Percentiles rank a stretch among this genome's conserved stretches.
These are phyloP conservation scores for Penicillium decumbens DNA, from an alignment of 2,329 filamentous ascomycete genomes.

Conservation along the genomic window DNA sequence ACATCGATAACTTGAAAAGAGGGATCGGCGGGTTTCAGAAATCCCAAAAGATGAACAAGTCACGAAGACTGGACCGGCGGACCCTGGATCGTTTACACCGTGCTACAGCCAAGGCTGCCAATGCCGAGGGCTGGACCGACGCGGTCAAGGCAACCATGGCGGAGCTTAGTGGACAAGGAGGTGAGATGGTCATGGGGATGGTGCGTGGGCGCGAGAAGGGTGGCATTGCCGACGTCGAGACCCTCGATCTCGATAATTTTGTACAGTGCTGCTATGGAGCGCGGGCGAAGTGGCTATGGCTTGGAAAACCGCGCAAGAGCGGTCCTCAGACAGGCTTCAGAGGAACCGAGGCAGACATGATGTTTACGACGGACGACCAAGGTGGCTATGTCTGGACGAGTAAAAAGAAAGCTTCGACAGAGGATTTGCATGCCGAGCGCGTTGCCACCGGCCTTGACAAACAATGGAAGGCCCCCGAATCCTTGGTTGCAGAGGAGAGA, in stretches of 20 bases:
- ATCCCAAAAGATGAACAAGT: conserved; percentile 71
- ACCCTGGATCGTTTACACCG: conserved; percentile 77
- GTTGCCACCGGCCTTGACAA: conserved; percentile 29
- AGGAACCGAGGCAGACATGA: conserved; percentile 36
- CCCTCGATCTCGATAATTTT: conserved; percentile 80
- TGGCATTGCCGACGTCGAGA: conserved; percentile 88
- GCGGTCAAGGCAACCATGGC: conserved; percentile 94
- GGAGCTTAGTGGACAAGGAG: conserved; percentile 87
- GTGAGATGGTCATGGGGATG: conserved; percentile 93
- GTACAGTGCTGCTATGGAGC: conserved; percentile 73
- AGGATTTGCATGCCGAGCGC: conserved; percentile 30
- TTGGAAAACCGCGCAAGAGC: conserved; percentile 74
- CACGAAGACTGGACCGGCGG: conserved; percentile 73
- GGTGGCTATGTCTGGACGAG: conserved; percentile 46
- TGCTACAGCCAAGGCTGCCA: conserved; percentile 83
- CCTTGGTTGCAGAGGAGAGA: conserved; percentile 33
- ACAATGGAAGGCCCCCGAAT: conserved; percentile 30
- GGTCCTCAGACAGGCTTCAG: conserved; percentile 30
- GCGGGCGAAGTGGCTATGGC: conserved; percentile 88
- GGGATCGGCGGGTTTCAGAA: conserved; percentile 89
- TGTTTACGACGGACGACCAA: conserved; percentile 45
- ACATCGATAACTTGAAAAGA: conserved; percentile 73
- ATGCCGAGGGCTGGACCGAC: conserved; percentile 82
- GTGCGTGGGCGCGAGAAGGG: conserved; percentile 81
- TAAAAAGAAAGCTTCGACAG: conserved; percentile 41